A percentile compares a stretch with the other conserved stretches of the same genome.
These are phyloP conservation scores for Leccinum subrobustum DNA, from an alignment of 1,284 basidiomycete genomes.

Conservation along the genomic window DNA sequence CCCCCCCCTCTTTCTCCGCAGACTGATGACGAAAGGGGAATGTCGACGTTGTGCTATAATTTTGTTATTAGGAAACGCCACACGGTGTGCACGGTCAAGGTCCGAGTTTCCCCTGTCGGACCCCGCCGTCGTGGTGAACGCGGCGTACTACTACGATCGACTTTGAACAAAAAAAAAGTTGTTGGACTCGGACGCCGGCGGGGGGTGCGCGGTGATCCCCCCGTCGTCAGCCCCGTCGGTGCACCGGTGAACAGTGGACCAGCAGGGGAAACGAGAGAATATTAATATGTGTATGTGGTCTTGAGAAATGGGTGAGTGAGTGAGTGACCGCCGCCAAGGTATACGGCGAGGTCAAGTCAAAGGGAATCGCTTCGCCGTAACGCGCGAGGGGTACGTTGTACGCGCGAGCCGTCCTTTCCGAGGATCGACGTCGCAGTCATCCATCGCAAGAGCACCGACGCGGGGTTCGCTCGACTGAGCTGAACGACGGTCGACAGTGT, in stretches of 20 bases:
- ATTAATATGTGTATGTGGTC: background rate
- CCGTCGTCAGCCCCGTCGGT: background rate
- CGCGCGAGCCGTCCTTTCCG: constrained; percentile 23
- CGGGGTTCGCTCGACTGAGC: constrained; percentile 28
- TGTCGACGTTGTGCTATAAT: background rate
- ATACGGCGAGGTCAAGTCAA: background rate
- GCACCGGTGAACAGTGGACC: background rate
- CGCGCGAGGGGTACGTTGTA: constrained; percentile 2
- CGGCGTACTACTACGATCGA: background rate
- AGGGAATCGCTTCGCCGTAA: background rate
- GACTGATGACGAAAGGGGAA: background rate
- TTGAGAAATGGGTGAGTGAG: background rate
- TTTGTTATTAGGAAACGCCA: background rate
- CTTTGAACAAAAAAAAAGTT: background rate
- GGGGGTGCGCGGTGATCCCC: background rate
- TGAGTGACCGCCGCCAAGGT: background rate
- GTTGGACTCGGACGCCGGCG: background rate
- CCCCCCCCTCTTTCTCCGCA: background rate
- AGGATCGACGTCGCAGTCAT: constrained; percentile 63
- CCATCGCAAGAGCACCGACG: constrained; percentile 62
- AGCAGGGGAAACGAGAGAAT: background rate
- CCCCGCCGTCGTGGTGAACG: background rate
- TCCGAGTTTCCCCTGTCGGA: background rate
- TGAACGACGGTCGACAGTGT: constrained; percentile 25
- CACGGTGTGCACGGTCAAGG: background rate